Percentiles rank a stretch among this genome's conserved stretches.
Evolutionary conservation across 75 land plant genomes (phyloP).

Genomic region (Isoetes taiwanensis): DNA sequence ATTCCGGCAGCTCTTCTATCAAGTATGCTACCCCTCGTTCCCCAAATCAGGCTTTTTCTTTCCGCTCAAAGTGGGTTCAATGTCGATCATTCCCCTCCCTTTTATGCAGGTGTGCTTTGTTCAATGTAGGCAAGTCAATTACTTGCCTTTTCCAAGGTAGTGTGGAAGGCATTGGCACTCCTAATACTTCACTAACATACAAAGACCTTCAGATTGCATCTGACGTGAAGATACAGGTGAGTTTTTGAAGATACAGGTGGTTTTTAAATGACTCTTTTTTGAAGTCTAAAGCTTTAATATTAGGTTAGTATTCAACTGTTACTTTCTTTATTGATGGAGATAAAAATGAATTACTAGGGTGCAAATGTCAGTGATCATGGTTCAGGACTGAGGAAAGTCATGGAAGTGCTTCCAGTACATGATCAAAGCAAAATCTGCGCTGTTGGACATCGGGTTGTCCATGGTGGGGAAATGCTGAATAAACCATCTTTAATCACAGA

Average conservation of each 20-base stretch:
- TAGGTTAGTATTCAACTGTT: not conserved
- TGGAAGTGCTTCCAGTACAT: conserved; percentile 27
- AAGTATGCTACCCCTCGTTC: conserved; percentile 12
- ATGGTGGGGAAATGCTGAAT: conserved; percentile 29
- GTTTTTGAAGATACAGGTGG: not conserved
- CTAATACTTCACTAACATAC: conserved; percentile 24
- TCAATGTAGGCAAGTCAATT: conserved; percentile 10
- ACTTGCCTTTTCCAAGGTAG: conserved; percentile 21
- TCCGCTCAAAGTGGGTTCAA: not conserved
- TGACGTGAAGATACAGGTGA: conserved; percentile 22
- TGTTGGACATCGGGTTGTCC: conserved; percentile 39
- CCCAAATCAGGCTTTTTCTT: not conserved
- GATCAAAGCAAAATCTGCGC: conserved; percentile 15
- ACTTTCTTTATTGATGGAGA: conserved; percentile 8
- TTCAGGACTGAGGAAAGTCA: conserved; percentile 28
- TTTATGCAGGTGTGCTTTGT: conserved; percentile 27
- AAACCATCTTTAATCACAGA: conserved; percentile 22
- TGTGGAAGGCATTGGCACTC: conserved; percentile 28
- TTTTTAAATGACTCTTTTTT: not conserved
- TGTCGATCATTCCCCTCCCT: not conserved
- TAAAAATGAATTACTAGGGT: conserved; percentile 11
- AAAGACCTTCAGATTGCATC: conserved; percentile 14
- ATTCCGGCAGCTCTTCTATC: conserved; percentile 34
- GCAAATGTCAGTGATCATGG: conserved; percentile 16
- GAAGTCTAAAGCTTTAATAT: not conserved